phyloP scores from a whole-genome alignment of 768 basidiomycete species.

The Mycena crocata region DNA sequence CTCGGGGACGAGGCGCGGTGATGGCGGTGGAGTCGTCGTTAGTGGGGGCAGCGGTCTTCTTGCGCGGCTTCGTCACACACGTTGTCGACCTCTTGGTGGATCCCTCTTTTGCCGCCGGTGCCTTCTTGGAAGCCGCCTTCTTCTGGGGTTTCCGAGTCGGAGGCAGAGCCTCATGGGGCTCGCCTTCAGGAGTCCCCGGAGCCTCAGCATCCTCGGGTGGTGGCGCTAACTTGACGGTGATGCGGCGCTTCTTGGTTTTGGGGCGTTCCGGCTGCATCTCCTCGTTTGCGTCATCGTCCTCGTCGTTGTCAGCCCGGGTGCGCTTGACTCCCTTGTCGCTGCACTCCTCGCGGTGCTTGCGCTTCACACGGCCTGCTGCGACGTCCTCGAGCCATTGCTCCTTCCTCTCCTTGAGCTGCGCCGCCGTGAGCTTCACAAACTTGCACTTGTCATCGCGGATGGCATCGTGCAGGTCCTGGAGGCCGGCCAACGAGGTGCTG shows the following conservation, averaged over 20 bases:
- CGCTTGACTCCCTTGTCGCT: too few species aligned
- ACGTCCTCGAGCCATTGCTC: background rate
- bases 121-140: background rate
- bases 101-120: background rate
- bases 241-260: background rate
- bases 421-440: background rate
- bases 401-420: background rate
- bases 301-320: background rate
- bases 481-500: background rate
- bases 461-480: background rate
- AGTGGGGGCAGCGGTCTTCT: background rate
- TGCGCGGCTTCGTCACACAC: background rate
- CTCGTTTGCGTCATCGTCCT: background rate
- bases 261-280: background rate
- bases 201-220: background rate
- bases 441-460: background rate
- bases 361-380: background rate
- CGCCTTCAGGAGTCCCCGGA: too few species aligned
- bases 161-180: too few species aligned
- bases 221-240: background rate
- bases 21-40: background rate
- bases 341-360: too few species aligned
- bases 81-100: background rate
- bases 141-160: too few species aligned
- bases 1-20: background rate